Percentiles rank a stretch among this genome's conserved stretches.
These are phyloP conservation scores for Arthrobotrys musiformis DNA, from an alignment of 2,329 filamentous ascomycete genomes.

Conservation along the genomic window DNA sequence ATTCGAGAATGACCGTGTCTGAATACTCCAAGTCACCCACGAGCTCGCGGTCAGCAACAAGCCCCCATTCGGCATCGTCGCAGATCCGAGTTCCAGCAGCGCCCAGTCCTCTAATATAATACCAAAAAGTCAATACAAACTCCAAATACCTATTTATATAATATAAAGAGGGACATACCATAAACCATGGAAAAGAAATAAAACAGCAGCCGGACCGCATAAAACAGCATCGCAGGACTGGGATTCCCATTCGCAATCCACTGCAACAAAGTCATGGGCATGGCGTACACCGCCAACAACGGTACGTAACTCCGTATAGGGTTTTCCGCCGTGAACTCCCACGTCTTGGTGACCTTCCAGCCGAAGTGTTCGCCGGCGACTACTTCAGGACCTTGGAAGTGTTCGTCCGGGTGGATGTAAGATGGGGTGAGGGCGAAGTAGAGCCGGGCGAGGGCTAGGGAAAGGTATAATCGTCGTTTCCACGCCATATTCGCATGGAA, in stretches of 20 bases:
- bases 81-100: conserved; percentile 84
- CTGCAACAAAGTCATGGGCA: conserved; percentile 90
- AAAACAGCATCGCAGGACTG: conserved; percentile 83
- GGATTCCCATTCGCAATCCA: conserved; percentile 90
- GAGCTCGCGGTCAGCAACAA: conserved; percentile 90
- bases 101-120: conserved; percentile 82
- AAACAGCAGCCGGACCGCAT: conserved; percentile 88
- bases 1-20: conserved; percentile 98
- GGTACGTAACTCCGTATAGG: conserved; percentile 97
- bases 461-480: conserved; percentile 81
- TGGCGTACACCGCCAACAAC: conserved; percentile 92
- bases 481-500: conserved; percentile 73
- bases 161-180: conserved; percentile 54
- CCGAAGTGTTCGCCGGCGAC: conserved; percentile 93
- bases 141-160: too few species aligned
- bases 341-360: conserved; percentile 88
- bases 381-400: conserved; percentile 97
- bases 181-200: conserved; percentile 94
- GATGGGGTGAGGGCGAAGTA: conserved; percentile 95
- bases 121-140: background rate
- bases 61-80: conserved; percentile 76
- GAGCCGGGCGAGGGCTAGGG: conserved; percentile 84
- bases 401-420: conserved; percentile 98
- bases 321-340: conserved; percentile 90
- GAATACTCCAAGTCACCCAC: conserved; percentile 98